Evolutionary conservation across 2,329 filamentous ascomycete genomes (phyloP).

Genomic region (Aspergillus eucalypticola): DNA sequence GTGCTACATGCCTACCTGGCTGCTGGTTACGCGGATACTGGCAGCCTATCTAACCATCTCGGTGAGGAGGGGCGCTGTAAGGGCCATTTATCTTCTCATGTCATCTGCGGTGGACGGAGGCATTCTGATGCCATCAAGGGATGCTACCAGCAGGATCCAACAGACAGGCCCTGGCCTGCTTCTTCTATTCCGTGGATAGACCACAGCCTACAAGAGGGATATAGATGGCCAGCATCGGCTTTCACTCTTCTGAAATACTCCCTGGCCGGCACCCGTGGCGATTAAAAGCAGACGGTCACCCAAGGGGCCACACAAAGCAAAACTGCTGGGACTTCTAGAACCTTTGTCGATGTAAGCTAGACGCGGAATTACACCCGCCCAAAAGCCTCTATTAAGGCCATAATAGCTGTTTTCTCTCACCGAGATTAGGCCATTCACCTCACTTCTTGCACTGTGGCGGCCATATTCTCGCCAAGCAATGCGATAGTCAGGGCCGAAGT

Average conservation of each 20-base stretch:
- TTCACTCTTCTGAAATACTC: too few relatives aligned
- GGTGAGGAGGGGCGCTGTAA: background rate
- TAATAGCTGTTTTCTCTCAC: background rate
- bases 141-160: background rate
- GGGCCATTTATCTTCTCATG: background rate
- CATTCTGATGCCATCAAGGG: background rate
- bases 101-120: background rate
- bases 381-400: background rate
- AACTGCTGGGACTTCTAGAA: too few relatives aligned
- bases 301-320: too few relatives aligned
- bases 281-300: too few relatives aligned
- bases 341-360: background rate
- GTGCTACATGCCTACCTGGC: background rate
- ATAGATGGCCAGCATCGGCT: background rate
- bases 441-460: background rate
- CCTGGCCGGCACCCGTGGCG: too few relatives aligned
- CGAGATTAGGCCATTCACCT: background rate
- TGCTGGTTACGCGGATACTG: background rate
- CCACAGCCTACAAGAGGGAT: background rate
- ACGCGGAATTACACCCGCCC: background rate
- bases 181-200: background rate
- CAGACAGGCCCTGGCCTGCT: background rate
- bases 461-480: background rate
- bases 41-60: background rate
- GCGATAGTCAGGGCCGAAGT: background rate